Evolutionary conservation across 2,329 filamentous ascomycete species (phyloP).

Genomic region (Microsporum ferrugineum): DNA sequence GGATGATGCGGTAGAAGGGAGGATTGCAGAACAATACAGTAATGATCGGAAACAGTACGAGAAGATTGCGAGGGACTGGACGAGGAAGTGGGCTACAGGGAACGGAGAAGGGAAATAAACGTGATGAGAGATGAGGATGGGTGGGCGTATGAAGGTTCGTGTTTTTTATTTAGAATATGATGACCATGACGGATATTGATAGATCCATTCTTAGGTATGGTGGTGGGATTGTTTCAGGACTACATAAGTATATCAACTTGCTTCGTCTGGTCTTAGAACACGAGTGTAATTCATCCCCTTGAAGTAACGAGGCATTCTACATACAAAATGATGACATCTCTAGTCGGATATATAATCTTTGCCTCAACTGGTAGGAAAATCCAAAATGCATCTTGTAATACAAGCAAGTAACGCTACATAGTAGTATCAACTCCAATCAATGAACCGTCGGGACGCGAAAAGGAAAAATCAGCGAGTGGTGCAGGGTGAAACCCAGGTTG

Average conservation of each 20-base stretch:
- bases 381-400: not conserved
- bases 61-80: slow-evolving; percentile 62
- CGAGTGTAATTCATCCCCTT: not conserved
- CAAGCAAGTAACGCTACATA: not conserved
- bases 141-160: not conserved
- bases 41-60: slow-evolving; percentile 58
- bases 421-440: not conserved
- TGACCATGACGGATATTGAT: not conserved
- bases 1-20: slow-evolving; percentile 76
- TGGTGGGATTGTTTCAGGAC: not conserved
- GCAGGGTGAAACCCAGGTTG: not conserved
- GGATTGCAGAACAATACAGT: slow-evolving; percentile 76
- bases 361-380: not conserved
- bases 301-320: not conserved
- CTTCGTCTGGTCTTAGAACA: not conserved
- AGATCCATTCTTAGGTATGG: not conserved
- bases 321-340: not conserved
- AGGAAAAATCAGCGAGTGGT: not conserved
- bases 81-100: slow-evolving; percentile 55
- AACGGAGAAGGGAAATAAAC: slow-evolving; percentile 1
- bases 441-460: not conserved
- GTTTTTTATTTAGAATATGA: not conserved
- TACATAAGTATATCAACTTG: not conserved
- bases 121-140: not conserved
- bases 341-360: not conserved